phyloP scores from a whole-genome alignment of 768 basidiomycete species.

The Wakefieldia striispora region DNA sequence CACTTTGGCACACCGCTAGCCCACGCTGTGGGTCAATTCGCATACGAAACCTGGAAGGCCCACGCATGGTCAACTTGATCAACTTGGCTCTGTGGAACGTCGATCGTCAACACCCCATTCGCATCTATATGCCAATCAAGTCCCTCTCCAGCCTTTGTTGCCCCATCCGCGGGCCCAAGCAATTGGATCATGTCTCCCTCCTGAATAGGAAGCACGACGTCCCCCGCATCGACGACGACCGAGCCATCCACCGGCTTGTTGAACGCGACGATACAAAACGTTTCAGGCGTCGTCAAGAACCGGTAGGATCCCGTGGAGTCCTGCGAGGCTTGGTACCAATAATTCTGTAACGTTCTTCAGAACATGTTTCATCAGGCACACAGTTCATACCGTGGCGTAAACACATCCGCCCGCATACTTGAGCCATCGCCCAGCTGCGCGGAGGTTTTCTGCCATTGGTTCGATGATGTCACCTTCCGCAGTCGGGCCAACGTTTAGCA shows the following conservation, averaged over 20 bases:
- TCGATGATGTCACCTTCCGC: slow-evolving; percentile 53
- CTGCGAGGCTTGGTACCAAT: slow-evolving; percentile 48
- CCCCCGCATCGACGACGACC: slow-evolving; percentile 34
- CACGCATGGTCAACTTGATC: slow-evolving; percentile 33
- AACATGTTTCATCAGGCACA: not conserved
- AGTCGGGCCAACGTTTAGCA: slow-evolving; percentile 53
- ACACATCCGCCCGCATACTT: slow-evolving; percentile 49
- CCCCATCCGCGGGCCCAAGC: slow-evolving; percentile 31
- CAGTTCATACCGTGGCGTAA: slow-evolving; percentile 46
- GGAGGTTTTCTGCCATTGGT: slow-evolving; percentile 46
- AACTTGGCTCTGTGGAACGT: slow-evolving; percentile 25
- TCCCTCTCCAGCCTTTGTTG: not conserved
- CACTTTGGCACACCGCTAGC: not conserved
- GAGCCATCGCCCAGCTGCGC: slow-evolving; percentile 53
- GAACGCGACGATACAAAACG: slow-evolving; percentile 52
- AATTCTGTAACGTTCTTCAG: slow-evolving; percentile 32
- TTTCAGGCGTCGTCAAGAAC: slow-evolving; percentile 49
- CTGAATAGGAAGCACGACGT: slow-evolving; percentile 41
- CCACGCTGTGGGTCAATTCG: not conserved
- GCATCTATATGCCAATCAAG: slow-evolving; percentile 34
- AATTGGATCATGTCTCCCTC: slow-evolving; percentile 41
- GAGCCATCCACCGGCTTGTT: slow-evolving; percentile 32
- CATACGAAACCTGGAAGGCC: slow-evolving; percentile 41
- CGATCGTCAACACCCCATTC: slow-evolving; percentile 30
- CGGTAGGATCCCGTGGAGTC: slow-evolving; percentile 35